Evolutionary conservation across 2,329 filamentous ascomycete genomes (phyloP), one percentile per base, ranked within the genome.

Genomic region (Metarhizium robertsii): DNA sequence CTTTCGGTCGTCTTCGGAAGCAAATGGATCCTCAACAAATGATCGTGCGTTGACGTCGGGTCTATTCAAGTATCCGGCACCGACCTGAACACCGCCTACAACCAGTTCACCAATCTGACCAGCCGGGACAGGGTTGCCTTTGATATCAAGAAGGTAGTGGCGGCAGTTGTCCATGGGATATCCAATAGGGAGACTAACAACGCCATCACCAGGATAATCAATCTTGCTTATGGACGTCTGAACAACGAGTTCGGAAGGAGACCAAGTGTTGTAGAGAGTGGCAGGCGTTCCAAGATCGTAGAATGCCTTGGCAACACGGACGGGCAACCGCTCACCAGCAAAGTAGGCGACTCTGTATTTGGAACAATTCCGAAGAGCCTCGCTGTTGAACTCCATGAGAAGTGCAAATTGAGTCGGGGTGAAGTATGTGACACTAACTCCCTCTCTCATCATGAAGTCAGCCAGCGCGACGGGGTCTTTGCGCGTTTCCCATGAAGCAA

Each of bases 11-110:
- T 67, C 69, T 20, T 63, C 55, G 2, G 59, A 58, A 6, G 62
- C 61, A 56, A 65, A 62, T 1, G 59, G 59, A 18, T 60, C 59
- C 38, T 52, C 46, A 38, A 63, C 52, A 50, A 63, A 59, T 30
- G 55, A 90, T 14, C 73, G 69, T 0, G 72, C 68, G 1, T 84
- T 87, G 50, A 86, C 70, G 65, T 64, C 58, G 0, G 65, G 63
- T 6, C 57, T 55, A 43, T 67, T 62, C 14, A 77, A 59, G 58
- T 78, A 78, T 2, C 75, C 74, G 1, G 55, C 55, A 4, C 67
- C 61, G 13, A 78, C 69, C 50, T 76, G 73, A 1, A 71, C 64
- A 4, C 75, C 75, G 2, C 73, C 69, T 4, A 75, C 62, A 42
- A 66, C 70, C 4, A 78, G 65, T 59, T 78, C 70, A 4, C 75